Evolutionary conservation across 305 asterid genomes (phyloP), one percentile per base, ranked within the genome.

Genomic region (Ilex paraguariensis): DNA sequence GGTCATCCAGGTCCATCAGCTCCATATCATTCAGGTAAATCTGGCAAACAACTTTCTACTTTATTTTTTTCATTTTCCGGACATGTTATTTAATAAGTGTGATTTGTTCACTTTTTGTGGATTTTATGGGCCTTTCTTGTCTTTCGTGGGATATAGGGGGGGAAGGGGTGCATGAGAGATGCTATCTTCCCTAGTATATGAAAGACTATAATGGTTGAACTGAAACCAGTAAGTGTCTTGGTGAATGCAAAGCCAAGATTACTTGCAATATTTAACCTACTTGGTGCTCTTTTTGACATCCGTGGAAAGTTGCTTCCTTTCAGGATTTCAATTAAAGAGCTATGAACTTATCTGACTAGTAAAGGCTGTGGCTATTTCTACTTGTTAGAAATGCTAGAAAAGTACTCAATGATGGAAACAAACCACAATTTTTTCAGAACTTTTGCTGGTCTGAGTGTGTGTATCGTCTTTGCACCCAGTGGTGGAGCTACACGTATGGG

Each of bases 1-100:
- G 86, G 86, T 54, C 84, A 87, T 72, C 95, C 88, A 0, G 82
- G 84, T 66, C 64, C 81, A 16, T 58, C 79, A 31, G 61, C 62
- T 31, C 58, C 70, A 1, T 30, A 66, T 66, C 81, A 66, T 75
- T 66, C 80, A 72, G 90, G 95, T 87, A 72, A 4, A 40, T 46
- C 6, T 21, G 44, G 51, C 12, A 2, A 46, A 4, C 53, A 49
- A 11, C 11, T 49, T n/a, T n/a, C 53, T 7, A 7, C 16, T 49
- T 11, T 45, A 7, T 8, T 13, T 45, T 45, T 11, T n/a, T 7
- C 53, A 5, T 11, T 49, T 7, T 12, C 53, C 14, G 16, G 14
- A 49, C 11, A 7, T 49, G 4, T 49, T 12, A 49, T 49, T 49
- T 4, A 49, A 4, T 0, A 3, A 12, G 53, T 4, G 11, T 7